Conservation (phyloP, 805 yeast species). For the Kluyveromyces lactis region DNA sequence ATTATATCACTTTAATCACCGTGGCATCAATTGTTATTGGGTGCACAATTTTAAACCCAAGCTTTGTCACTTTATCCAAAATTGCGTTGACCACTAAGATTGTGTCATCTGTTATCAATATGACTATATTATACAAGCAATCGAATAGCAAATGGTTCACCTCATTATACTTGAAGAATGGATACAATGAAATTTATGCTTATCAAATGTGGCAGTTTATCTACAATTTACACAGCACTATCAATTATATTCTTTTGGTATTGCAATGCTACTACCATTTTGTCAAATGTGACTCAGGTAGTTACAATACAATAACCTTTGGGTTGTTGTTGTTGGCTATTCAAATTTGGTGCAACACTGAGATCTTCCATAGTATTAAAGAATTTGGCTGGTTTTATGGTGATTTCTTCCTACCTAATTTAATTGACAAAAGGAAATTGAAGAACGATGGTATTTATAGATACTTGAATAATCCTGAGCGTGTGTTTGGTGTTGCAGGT, state of each 20-base stretch:
- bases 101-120: conserved; percentile 42
- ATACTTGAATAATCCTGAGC: conserved; percentile 76
- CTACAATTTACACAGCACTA: conserved; percentile 43
- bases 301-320: conserved; percentile 38
- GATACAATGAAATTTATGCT: conserved; percentile 55
- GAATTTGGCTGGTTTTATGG: conserved; percentile 90
- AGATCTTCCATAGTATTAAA: conserved; percentile 64
- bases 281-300: conserved; percentile 14
- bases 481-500: conserved; percentile 69
- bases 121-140: conserved; percentile 48
- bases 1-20: conserved; percentile 42
- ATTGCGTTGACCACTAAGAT: conserved; percentile 41
- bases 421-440: conserved; percentile 39
- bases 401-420: conserved; percentile 63
- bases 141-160: conserved; percentile 57
- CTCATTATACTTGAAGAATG: conserved; percentile 52
- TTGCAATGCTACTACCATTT: conserved; percentile 30
- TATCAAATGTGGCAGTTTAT: conserved; percentile 66
- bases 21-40: conserved; percentile 34
- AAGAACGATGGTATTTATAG: conserved; percentile 77
- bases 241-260: conserved; percentile 49
- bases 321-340: conserved; percentile 49
- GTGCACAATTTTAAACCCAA: conserved; percentile 24
- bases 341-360: conserved; percentile 61
- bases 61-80: conserved; percentile 27